A percentile compares a stretch with the other conserved stretches of the same genome.
These are phyloP conservation scores for Stereocaulon alpinum DNA, from an alignment of 495 filamentous ascomycete species.

Conservation along the genomic window DNA sequence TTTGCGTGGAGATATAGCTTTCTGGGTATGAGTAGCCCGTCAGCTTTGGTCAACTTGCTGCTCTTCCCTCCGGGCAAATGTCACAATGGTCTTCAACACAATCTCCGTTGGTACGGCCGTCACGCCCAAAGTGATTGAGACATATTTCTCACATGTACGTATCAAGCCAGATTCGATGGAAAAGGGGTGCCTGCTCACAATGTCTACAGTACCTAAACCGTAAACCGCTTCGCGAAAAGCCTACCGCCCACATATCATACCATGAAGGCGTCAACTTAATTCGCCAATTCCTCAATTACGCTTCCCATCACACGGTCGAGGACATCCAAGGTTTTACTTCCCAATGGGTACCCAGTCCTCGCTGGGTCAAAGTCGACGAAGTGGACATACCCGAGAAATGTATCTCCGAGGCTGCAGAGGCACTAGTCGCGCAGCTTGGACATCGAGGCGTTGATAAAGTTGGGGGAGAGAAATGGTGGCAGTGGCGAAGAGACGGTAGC, in stretches of 20 bases:
- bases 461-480: constrained; percentile 86
- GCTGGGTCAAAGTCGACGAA: constrained; percentile 73
- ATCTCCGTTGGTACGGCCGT: constrained; percentile 61
- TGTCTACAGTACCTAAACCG: constrained; percentile 64
- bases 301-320: constrained; percentile 81
- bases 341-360: constrained; percentile 83
- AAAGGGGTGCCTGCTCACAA: background rate
- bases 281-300: constrained; percentile 69
- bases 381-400: constrained; percentile 54
- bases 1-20: background rate
- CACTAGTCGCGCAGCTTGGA: constrained; percentile 61
- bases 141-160: constrained; percentile 65
- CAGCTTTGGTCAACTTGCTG: background rate
- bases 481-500: constrained; percentile 61
- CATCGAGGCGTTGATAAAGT: constrained; percentile 59
- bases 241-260: constrained; percentile 80
- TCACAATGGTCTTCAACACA: constrained; percentile 58
- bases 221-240: constrained; percentile 61
- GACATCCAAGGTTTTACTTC: constrained; percentile 82
- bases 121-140: constrained; percentile 68
- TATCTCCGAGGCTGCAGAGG: constrained; percentile 49
- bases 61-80: background rate
- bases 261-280: constrained; percentile 87
- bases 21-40: no score
- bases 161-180: background rate